Evolutionary conservation across 2,329 filamentous ascomycete species (phyloP), one percentile per base, ranked within the genome.

Genomic region (Sporothrix dimorphospora): DNA sequence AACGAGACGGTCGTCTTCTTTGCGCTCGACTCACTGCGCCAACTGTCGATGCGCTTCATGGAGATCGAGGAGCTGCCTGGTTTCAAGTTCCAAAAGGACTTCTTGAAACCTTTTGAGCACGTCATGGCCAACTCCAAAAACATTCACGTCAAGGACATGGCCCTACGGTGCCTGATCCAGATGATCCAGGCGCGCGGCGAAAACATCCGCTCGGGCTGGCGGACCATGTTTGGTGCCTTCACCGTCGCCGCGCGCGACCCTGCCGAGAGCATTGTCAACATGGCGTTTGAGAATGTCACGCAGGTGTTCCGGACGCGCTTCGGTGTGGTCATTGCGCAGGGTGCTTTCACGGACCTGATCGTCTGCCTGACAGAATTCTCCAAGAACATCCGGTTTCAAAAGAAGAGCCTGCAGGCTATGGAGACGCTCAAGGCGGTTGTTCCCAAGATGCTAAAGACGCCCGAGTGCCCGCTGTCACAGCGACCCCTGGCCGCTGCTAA

Each of bases 81-180:
- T 78, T 99, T 99, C 88, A 98, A 98, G 81, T 99, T 99, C 79
- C 96, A 99, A 78, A 99, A 99, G 80, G 95, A 99, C 80, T 99
- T 99, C 80, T 83, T 99, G 70, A 98, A 98, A 81, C 96, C 97
- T 0, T 99, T 99, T 77, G 95, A 99, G 83, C 94, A 98, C 80
- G 94, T 99, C 77, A 93, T 99, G 84, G 91, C 92, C 72, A 98
- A 99, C 80, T 96, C 94, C 55, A 93, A 87, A 75, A 94, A 96
- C 75, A 90, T 97, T 21, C 90, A 93, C 0, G 96, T 99, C 77
- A 99, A 99, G 81, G 96, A 99, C 77, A 95, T 99, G 92, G 94
- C 97, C 61, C 84, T 99, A 30, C 90, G 95, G 57, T 99, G 97
- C 79, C 85, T 99, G 74, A 97, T 98, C 72, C 97, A 99, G 81